Base-by-base conservation (phyloP, 2,329 filamentous ascomycete genomes). In the Colletotrichum viniferum region DNA sequence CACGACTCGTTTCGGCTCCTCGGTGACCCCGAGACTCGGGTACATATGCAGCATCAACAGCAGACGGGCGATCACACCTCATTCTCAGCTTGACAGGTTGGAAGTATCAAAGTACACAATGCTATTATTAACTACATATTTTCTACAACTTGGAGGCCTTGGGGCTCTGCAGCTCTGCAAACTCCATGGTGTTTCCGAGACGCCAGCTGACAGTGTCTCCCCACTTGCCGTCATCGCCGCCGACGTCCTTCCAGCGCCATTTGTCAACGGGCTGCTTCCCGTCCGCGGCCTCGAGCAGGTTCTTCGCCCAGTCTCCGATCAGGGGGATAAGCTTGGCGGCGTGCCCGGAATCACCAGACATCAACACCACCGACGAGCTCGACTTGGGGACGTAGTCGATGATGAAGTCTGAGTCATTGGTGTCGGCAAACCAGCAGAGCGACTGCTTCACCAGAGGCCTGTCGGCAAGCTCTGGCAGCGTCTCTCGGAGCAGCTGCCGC, bases 351-450 rank as follows among this genome's bases (percentile, higher is more conserved):
- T 92, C 91, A 0, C 91, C 91, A 0, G 89, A 88, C 3, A 90
- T 77, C 0, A 91, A 79, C 4, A 92, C 81, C 4, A 92, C 83
- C 0, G 74, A 74, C 2, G 32, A 81, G 1, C 85, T 87, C 3
- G 83, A 82, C 2, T 85, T 89, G 0, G 91, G 91, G 1, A 92
- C 88, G 69, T 87, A 90, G 79, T 93, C 91, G 58, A 93, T 86
- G 64, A 91, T 86, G 77, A 88, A 93, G 62, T 93, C 89, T 1
- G 90, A 91, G 78, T 92, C 89, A 9, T 82, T 85, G 0, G 90
- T 91, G 78, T 93, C 92, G 1, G 90, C 90, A 75, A 91, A 91
- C 91, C 91, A 93, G 79, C 92, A 93, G n/a, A 93, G 81, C 2
- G 85, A 86, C 78, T 88, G 87, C 34, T 88, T 84, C 3, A 92